phyloP scores from a whole-genome alignment of 192 early-diverging fungal genomes.

The Ambispora gerdemannii region DNA sequence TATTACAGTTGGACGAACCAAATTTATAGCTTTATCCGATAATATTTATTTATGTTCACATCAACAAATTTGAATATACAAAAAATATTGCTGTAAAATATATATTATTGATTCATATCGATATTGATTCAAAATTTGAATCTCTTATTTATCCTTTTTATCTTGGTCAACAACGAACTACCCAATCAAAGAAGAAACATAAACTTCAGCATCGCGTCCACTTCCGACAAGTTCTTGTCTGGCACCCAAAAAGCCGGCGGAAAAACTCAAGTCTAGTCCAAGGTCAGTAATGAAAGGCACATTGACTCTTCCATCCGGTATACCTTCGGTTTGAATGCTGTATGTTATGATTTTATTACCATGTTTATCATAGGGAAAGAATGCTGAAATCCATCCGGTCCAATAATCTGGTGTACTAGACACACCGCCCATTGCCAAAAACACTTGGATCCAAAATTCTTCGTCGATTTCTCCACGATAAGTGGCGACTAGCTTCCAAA shows the following conservation, averaged over 20 bases:
- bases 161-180: too few species aligned
- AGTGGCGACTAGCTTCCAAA: conserved; percentile 3
- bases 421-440: background rate
- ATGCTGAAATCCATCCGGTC: background rate
- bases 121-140: too few species aligned
- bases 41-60: too few species aligned
- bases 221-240: conserved; percentile 1
- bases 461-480: conserved; percentile 21
- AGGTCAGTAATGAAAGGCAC: background rate
- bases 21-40: too few species aligned
- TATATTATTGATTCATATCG: too few species aligned
- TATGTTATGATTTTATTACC: background rate
- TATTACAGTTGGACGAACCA: too few species aligned
- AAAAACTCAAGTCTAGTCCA: background rate
- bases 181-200: conserved; percentile 27
- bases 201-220: background rate
- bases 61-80: too few species aligned
- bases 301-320: conserved; percentile 14
- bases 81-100: too few species aligned
- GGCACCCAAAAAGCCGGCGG: conserved; percentile 22
- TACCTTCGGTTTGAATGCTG: background rate
- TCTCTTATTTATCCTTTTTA: too few species aligned
- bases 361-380: background rate
- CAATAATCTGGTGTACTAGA: background rate
- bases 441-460: background rate